Base-by-base conservation (phyloP, 768 basidiomycete species). In the Lactarius sp. region DNA sequence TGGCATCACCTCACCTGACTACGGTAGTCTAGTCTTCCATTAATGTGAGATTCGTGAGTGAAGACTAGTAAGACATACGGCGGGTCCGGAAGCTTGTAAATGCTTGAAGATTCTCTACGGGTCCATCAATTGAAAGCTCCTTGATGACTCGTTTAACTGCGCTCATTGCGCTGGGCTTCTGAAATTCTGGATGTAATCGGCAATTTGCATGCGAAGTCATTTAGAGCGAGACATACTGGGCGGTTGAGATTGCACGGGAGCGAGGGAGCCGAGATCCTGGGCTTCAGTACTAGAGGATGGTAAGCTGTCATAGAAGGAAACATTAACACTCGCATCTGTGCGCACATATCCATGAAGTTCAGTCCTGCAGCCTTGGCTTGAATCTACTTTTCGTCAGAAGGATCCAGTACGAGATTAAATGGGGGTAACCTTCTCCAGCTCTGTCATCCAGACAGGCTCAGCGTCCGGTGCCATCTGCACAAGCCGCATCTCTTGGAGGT, bases 261-360 rank as follows among this genome's bases (percentile, higher is more conserved):
- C 37, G 34, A 41, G 20, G 1, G 42, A 52, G 6, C 56, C 68
- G 42, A 69, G 57, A 37, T 69, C 64, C 49, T 66, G 31, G 14
- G 69, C 52, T 7, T 69, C 69, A 5, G 69, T 69, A 22, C 31
- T 50, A 58, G 50, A 54, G 52, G 66, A 56, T 68, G 37, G 50
- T 59, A 61, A 61, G 59, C 14, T 36, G 6, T 42, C 59, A 39
- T 47, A 44, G 33, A 58, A 33, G 20, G 2, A 16, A 41, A 1
- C 22, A 39, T 7, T 50, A 67, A 27, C 27, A 27, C 27, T 2
- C 27, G 27, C 37, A 63, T 52, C n/a, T 58, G 69, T 49, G 66
- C 78, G 77, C 74, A 91, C 89, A 96, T 81, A 74, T 95, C 94
- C 76, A 95, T 90, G 80, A 94, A 95, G 58, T 83, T 87, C 76